A percentile compares a stretch with the other conserved stretches of the same genome.
phyloP scores from a whole-genome alignment of 352 stramenopile species.

The Pythium sukuiense region DNA sequence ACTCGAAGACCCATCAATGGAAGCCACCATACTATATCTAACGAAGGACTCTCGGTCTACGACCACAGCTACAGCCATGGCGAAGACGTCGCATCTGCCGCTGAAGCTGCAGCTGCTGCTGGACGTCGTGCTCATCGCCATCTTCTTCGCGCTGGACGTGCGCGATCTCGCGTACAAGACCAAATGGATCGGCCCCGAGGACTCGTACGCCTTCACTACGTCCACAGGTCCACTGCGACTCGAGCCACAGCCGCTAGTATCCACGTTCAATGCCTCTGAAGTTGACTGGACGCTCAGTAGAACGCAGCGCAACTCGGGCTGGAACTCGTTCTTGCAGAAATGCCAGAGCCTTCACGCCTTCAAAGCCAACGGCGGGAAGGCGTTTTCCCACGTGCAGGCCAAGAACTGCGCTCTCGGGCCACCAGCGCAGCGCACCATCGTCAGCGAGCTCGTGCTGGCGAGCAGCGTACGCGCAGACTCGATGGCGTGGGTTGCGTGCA shows the following conservation, averaged over 20 bases:
- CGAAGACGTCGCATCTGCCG: slow-evolving; percentile 13
- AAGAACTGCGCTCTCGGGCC: slow-evolving; percentile 23
- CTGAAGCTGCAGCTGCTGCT: slow-evolving; percentile 24
- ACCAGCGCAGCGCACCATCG: neutral
- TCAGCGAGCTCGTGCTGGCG: slow-evolving; percentile 14
- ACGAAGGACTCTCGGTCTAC: too few species aligned
- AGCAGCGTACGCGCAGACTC: slow-evolving; percentile 26
- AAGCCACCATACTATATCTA: neutral
- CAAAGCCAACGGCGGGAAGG: neutral
- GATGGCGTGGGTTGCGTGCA: slow-evolving; percentile 29
- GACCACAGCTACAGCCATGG: neutral
- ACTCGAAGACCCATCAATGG: neutral
- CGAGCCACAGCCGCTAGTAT: slow-evolving; percentile 4
- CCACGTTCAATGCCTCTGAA: neutral
- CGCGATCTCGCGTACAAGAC: slow-evolving; percentile 35
- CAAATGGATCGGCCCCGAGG: slow-evolving; percentile 23
- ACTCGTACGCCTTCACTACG: slow-evolving; percentile 31
- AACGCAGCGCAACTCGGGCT: slow-evolving; percentile 15
- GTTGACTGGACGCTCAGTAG: neutral
- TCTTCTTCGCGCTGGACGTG: slow-evolving; percentile 27
- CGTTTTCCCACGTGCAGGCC: slow-evolving; percentile 22
- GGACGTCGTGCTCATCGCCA: slow-evolving; percentile 24
- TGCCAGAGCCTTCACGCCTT: slow-evolving; percentile 24
- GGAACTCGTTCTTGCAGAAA: slow-evolving; percentile 29
- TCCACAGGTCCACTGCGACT: slow-evolving; percentile 8